phyloP scores from a whole-genome alignment of 345 rosid species.

The Cardamine chenopodiifolia region DNA sequence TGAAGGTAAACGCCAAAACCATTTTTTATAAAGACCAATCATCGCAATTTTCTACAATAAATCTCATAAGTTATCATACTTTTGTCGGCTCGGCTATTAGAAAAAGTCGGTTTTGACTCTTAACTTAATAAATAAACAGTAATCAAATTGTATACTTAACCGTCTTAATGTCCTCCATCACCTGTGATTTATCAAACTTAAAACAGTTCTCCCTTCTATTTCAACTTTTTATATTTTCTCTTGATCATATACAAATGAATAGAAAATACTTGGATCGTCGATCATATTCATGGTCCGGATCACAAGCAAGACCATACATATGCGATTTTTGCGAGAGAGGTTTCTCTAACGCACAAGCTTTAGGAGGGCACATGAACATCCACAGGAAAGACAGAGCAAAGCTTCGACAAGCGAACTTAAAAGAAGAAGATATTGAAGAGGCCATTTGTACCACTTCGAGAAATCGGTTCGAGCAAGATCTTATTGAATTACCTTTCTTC shows the following conservation, averaged over 20 bases:
- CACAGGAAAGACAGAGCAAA: slow-evolving; percentile 63
- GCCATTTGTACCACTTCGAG: slow-evolving; percentile 18
- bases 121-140: background rate
- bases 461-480: slow-evolving; percentile 30
- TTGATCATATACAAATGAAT: slow-evolving; percentile 25
- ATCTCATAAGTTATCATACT: background rate
- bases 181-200: background rate
- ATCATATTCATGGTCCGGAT: slow-evolving; percentile 37
- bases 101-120: slow-evolving; percentile 32
- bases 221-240: background rate
- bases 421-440: slow-evolving; percentile 27
- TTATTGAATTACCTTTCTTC: slow-evolving; percentile 32
- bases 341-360: slow-evolving; percentile 90
- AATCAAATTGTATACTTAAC: background rate
- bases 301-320: slow-evolving; percentile 52
- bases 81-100: slow-evolving; percentile 28
- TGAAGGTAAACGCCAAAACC: background rate
- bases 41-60: background rate
- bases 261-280: slow-evolving; percentile 38
- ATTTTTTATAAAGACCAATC: slow-evolving; percentile 14
- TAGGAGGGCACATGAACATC: slow-evolving; percentile 95
- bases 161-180: background rate
- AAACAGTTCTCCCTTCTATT: background rate
- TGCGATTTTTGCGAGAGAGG: slow-evolving; percentile 87
- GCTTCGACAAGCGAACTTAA: slow-evolving; percentile 34